Conservation (phyloP, 495 filamentous ascomycete genomes). For the Xylaria acuta region DNA sequence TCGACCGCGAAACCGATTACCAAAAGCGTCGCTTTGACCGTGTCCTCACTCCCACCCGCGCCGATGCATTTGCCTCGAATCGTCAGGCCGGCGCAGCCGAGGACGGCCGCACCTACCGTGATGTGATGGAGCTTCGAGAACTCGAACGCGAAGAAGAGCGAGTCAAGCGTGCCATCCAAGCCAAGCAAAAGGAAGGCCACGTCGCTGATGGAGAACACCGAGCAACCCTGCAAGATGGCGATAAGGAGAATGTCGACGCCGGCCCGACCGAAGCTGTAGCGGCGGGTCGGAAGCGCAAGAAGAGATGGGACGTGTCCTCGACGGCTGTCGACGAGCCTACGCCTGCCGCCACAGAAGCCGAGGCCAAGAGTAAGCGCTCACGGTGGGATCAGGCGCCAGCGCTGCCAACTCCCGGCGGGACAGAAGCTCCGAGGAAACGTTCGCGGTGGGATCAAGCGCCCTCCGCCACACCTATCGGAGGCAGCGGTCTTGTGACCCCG, state of each 20-base stretch:
- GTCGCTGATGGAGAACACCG: conserved; percentile 58
- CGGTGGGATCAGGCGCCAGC: conserved; percentile 90
- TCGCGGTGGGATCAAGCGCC: conserved; percentile 93
- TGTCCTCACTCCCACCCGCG: conserved; percentile 84
- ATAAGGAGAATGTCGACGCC: conserved; percentile 75
- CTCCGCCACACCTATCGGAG: conserved; percentile 81
- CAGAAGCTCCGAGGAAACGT: conserved; percentile 68
- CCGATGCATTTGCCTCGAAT: conserved; percentile 85
- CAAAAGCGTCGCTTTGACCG: conserved; percentile 94
- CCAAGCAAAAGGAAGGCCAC: conserved; percentile 70
- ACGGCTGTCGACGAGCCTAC: conserved; percentile 55
- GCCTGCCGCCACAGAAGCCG: conserved; percentile 59
- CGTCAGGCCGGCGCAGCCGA: conserved; percentile 68
- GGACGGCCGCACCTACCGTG: conserved; percentile 75
- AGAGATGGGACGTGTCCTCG: conserved; percentile 84
- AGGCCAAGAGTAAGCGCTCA: conserved; percentile 72
- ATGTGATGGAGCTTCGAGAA: conserved; percentile 90
- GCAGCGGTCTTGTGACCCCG: conserved; percentile 81
- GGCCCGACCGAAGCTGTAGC: conserved; percentile 69
- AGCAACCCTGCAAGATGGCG: conserved; percentile 72
- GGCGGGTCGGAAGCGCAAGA: conserved; percentile 81
- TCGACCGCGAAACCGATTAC: conserved; percentile 94
- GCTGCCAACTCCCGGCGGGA: conserved; percentile 56
- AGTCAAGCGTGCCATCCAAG: conserved; percentile 78
- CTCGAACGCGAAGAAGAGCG: conserved; percentile 94